Evolutionary conservation across 768 basidiomycete species (phyloP), one percentile per base, ranked within the genome.

Genomic region (Boletus rubroflammeus): DNA sequence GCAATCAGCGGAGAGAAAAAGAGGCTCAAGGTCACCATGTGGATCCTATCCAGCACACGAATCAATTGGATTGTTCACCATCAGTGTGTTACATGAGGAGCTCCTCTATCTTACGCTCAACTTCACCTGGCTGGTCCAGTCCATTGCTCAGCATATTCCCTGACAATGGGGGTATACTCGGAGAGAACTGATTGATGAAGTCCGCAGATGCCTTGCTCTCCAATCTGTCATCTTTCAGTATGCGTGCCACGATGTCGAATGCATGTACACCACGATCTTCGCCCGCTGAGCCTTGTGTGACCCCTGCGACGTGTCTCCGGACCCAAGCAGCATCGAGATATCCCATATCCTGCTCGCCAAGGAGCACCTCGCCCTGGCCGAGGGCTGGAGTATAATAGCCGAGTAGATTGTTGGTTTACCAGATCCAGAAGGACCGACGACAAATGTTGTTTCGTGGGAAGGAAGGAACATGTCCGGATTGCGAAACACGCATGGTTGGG

Each of bases 41-140:
- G 70, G 60, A 67, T 63, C 43, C 66, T 70, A 13, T 11, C 9
- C n/a, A 21, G 6, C 5, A 41, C 4, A 10, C 21, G 5, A 8
- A 23, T 67, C 36, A 56, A 43, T 5, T 6, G 28, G 28, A 0
- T 7, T 21, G 5, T 26, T 19, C 28, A 25, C 7, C 11, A 5
- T n/a, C 19, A 40, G 0, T 13, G 6, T 10, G 35, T 40, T 17
- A 3, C n/a, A 17, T 1, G 3, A 44, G 55, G 6, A 90, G 58
- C 60, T 90, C 86, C 57, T 85, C 83, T 21, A 84, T 73, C 65
- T 86, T 88, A 15, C 72, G 65, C 21, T 76, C 73, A 6, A 83
- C 58, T 57, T 76, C 72, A 32, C 70, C 59, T 36, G 73, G 58
- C 50, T 71, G 54, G 32, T 55, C 51, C 38, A 67, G 67, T 73